phyloP scores from a whole-genome alignment of 768 basidiomycete species.

The Phlebiopsis gigantea region DNA sequence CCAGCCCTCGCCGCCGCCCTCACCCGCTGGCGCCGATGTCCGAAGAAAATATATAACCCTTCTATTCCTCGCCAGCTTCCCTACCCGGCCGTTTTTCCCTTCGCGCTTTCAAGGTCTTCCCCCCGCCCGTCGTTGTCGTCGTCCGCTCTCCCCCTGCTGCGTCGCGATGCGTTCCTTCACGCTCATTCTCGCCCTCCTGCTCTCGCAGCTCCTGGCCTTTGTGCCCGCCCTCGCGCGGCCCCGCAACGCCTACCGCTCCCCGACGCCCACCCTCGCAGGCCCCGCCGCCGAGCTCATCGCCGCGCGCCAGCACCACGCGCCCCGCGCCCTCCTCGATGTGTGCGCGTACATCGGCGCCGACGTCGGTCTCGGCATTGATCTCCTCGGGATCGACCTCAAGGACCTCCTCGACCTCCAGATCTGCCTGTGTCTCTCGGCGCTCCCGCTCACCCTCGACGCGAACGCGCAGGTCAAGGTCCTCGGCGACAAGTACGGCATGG shows the following conservation, averaged over 20 bases:
- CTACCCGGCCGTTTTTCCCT: neutral
- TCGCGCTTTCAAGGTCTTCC: too few species aligned
- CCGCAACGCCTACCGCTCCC: neutral
- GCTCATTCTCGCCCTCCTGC: neutral
- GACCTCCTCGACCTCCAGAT: slow-evolving; percentile 20
- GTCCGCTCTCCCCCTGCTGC: neutral
- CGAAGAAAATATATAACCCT: neutral
- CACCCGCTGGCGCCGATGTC: neutral
- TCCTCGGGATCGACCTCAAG: slow-evolving; percentile 6
- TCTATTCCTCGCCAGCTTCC: neutral
- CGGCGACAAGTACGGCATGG: slow-evolving; percentile 9
- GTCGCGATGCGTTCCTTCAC: slow-evolving; percentile 10
- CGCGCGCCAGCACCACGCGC: slow-evolving; percentile 15
- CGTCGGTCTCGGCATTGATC: neutral
- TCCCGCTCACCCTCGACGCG: slow-evolving; percentile 12
- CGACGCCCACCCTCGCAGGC: neutral
- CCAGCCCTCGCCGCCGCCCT: neutral
- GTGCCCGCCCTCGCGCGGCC: neutral
- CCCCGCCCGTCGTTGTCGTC: too few species aligned
- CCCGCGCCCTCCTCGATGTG: slow-evolving; percentile 15
- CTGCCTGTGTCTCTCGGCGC: slow-evolving; percentile 35
- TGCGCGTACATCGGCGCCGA: slow-evolving; percentile 18
- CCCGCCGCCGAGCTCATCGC: neutral
- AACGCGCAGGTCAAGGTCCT: slow-evolving; percentile 9
- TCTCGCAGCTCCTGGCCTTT: neutral